Evolutionary conservation across 208 protist genomes (phyloP).

Genomic region (Crithidia fasciculata): DNA sequence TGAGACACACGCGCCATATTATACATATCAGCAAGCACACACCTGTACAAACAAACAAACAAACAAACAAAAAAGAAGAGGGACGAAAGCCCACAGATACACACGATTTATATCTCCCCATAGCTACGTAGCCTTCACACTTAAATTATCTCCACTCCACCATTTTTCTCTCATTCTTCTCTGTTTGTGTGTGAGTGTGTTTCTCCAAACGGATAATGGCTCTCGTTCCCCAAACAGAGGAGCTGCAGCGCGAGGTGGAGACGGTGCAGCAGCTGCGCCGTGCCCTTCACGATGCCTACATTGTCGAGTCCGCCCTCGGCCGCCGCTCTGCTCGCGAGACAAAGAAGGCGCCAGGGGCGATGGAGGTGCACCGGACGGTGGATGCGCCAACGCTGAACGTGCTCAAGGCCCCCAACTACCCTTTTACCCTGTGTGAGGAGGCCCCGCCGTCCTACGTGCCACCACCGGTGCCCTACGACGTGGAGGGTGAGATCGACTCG

Average conservation of each 20-base stretch:
- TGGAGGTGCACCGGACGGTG: conserved; percentile 65
- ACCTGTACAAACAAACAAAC: no score
- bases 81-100: no score
- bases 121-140: no score
- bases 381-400: conserved; percentile 63
- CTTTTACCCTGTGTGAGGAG: conserved; percentile 82
- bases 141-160: not conserved
- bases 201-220: conserved; percentile 26
- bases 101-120: no score
- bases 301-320: conserved; percentile 29
- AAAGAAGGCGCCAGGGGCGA: conserved; percentile 16
- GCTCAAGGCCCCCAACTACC: conserved; percentile 81
- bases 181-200: not conserved
- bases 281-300: conserved; percentile 52
- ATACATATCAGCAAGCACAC: no score
- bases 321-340: not conserved
- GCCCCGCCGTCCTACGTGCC: conserved; percentile 78
- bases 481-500: conserved; percentile 56
- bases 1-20: no score
- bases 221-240: conserved; percentile 39
- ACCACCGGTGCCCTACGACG: conserved; percentile 78
- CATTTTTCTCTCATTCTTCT: not conserved
- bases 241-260: conserved; percentile 43
- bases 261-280: conserved; percentile 52
- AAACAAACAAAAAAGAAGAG: no score